phyloP scores from a whole-genome alignment of 2,329 filamentous ascomycete genomes.

The Talaromyces piceae region DNA sequence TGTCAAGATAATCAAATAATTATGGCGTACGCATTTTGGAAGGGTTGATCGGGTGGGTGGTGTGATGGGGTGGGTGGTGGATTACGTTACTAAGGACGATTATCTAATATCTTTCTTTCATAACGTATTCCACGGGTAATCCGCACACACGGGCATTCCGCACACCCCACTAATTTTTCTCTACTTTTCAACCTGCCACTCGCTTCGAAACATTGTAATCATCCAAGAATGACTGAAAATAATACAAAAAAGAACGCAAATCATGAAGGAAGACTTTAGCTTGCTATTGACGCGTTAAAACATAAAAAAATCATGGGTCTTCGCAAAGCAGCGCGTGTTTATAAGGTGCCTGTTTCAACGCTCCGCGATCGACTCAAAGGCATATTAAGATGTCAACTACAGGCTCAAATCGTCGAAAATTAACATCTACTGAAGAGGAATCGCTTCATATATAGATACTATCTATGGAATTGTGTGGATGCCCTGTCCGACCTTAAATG shows the following conservation, averaged over 20 bases:
- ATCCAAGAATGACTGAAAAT: background rate
- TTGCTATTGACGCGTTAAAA: background rate
- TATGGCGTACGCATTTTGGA: no score
- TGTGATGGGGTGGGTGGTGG: no score
- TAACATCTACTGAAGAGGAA: background rate
- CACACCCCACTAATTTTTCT: background rate
- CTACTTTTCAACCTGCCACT: background rate
- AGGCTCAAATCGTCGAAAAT: background rate
- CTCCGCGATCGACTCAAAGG: background rate
- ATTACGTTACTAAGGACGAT: no score
- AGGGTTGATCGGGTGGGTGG: no score
- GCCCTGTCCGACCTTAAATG: background rate
- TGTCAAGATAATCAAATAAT: no score
- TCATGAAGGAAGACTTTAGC: background rate
- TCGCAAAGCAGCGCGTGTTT: background rate
- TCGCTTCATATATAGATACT: background rate
- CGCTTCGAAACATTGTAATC: background rate
- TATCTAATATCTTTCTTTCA: no score
- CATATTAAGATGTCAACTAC: background rate
- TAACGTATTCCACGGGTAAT: background rate
- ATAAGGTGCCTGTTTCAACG: background rate
- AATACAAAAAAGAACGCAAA: background rate
- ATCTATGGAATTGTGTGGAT: background rate
- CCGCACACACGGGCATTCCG: background rate
- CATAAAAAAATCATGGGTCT: background rate